Evolutionary conservation across 1,284 basidiomycete genomes (phyloP).

Genomic region (Microbotryomycetes sp.): DNA sequence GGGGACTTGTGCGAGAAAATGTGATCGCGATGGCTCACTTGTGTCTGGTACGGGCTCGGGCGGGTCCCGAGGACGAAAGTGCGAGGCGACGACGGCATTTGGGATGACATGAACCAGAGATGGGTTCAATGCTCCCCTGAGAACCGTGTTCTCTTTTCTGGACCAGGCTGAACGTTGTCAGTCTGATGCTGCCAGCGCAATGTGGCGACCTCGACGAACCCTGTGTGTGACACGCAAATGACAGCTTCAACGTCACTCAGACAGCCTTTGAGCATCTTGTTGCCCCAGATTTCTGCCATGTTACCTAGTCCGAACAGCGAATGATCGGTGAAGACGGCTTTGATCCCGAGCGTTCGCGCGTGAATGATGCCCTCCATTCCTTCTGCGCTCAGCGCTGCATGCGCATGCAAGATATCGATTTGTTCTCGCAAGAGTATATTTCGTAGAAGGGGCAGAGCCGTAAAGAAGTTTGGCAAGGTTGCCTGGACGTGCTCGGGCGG

Average conservation of each 20-base stretch:
- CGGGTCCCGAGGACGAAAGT: constrained; percentile 61
- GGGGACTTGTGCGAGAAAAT: not conserved
- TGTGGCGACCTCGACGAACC: constrained; percentile 58
- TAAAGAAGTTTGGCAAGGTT: constrained; percentile 89
- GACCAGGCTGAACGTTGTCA: constrained; percentile 47
- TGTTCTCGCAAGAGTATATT: constrained; percentile 80
- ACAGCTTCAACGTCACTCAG: constrained; percentile 86
- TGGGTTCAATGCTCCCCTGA: constrained; percentile 70
- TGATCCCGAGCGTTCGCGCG: constrained; percentile 65
- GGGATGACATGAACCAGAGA: constrained; percentile 80
- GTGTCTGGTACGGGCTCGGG: constrained; percentile 48
- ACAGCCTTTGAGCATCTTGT: constrained; percentile 82
- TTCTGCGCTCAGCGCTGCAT: constrained; percentile 80
- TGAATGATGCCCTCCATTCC: constrained; percentile 90
- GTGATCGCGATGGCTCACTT: constrained; percentile 48
- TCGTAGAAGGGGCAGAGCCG: constrained; percentile 81
- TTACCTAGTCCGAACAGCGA: constrained; percentile 93
- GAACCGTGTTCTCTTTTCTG: constrained; percentile 76
- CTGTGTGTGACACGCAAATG: constrained; percentile 96
- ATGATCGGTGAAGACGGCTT: constrained; percentile 94
- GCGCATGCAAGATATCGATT: constrained; percentile 82
- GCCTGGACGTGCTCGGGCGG: constrained; percentile 62
- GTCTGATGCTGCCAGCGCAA: constrained; percentile 1
- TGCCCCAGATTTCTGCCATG: constrained; percentile 90
- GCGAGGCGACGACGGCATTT: constrained; percentile 81